Percentiles rank a stretch among this genome's conserved stretches.
Evolutionary conservation across 805 yeast genomes (phyloP).

Genomic region (Nematodospora valgi): DNA sequence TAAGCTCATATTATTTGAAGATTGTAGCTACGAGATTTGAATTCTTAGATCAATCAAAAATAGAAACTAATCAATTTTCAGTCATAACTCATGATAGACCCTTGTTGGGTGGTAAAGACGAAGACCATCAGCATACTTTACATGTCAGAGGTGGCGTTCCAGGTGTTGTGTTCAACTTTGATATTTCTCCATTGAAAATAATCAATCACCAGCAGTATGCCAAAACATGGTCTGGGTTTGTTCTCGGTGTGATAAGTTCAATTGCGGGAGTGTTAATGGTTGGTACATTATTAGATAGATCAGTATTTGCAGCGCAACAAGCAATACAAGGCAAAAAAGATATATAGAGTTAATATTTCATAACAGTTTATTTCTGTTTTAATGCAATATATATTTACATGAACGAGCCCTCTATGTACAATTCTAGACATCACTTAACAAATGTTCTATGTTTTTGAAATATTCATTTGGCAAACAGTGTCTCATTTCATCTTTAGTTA

Average conservation of each 20-base stretch:
- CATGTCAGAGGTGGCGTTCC: conserved; percentile 88
- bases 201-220: conserved; percentile 74
- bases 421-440: conserved; percentile 39
- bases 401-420: background rate
- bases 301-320: conserved; percentile 85
- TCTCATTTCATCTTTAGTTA: conserved; percentile 73
- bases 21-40: conserved; percentile 89
- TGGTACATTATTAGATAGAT: conserved; percentile 83
- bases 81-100: conserved; percentile 89
- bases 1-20: conserved; percentile 76
- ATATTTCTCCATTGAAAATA: conserved; percentile 89
- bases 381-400: conserved; percentile 3
- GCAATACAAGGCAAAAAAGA: conserved; percentile 68
- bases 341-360: conserved; percentile 16
- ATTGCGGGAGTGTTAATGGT: conserved; percentile 93
- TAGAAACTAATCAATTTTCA: conserved; percentile 88
- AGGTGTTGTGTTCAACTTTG: conserved; percentile 83
- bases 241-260: conserved; percentile 80
- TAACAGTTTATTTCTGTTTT: background rate
- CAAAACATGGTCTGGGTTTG: conserved; percentile 78
- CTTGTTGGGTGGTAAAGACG: conserved; percentile 80
- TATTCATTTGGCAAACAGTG: conserved; percentile 51
- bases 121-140: conserved; percentile 82
- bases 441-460: conserved; percentile 50
- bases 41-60: conserved; percentile 47